A percentile compares a stretch with the other conserved stretches of the same genome.
Conservation (phyloP, 148 eudicot species). For the Linanthus parryae region DNA sequence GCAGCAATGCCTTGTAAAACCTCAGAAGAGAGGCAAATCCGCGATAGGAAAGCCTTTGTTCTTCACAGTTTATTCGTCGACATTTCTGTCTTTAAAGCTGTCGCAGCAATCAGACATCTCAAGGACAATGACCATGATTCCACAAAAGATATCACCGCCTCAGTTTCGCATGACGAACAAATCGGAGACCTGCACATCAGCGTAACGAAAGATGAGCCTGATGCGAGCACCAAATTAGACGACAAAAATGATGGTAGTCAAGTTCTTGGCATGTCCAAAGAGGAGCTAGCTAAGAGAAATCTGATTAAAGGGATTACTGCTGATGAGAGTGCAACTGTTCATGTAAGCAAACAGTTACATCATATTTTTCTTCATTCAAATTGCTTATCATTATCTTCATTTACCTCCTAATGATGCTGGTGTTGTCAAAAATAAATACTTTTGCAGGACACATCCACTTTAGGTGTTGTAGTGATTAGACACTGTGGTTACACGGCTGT, state of each 20-base stretch:
- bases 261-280: constrained; percentile 57
- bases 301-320: constrained; percentile 87
- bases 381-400: neutral
- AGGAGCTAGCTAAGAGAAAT: constrained; percentile 73
- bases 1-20: constrained; percentile 95
- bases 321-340: constrained; percentile 88
- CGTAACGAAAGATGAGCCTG: constrained; percentile 51
- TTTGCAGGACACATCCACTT: constrained; percentile 77
- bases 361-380: neutral
- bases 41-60: constrained; percentile 88
- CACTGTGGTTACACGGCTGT: constrained; percentile 86
- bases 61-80: constrained; percentile 93
- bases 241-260: constrained; percentile 65
- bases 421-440: constrained; percentile 3
- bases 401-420: neutral
- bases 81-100: constrained; percentile 71
- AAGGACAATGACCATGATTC: constrained; percentile 25
- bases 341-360: constrained; percentile 40
- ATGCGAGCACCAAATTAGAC: constrained; percentile 68
- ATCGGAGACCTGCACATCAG: constrained; percentile 56
- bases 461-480: constrained; percentile 78
- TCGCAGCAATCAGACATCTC: constrained; percentile 40
- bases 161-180: constrained; percentile 38
- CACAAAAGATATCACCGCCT: constrained; percentile 13
- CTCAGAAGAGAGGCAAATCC: constrained; percentile 72